These are phyloP conservation scores for Melampsora americana DNA, from an alignment of 1,284 basidiomycete species.

Conservation along the genomic window DNA sequence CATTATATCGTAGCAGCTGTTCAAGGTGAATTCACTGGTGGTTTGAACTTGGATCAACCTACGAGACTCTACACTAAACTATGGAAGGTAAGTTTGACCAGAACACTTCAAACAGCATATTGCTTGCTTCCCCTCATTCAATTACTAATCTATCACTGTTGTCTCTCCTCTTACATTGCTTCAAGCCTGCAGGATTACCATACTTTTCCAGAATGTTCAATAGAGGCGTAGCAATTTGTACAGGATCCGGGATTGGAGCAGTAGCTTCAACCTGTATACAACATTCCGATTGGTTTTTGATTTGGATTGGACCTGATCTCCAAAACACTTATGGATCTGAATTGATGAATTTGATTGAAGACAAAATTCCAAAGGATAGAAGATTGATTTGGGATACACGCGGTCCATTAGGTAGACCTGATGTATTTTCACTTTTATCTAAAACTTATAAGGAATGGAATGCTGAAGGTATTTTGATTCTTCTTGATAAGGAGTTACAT, in stretches of 20 bases:
- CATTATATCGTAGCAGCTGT: slow-evolving; percentile 74
- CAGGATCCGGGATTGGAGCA: slow-evolving; percentile 71
- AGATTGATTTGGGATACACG: slow-evolving; percentile 70
- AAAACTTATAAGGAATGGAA: slow-evolving; percentile 66
- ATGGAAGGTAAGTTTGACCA: slow-evolving; percentile 61
- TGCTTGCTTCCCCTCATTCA: not conserved
- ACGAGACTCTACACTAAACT: slow-evolving; percentile 68
- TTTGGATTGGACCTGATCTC: slow-evolving; percentile 64
- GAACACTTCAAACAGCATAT: not conserved
- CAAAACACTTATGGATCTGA: slow-evolving; percentile 69
- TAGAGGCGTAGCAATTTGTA: slow-evolving; percentile 70
- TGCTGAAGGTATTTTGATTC: slow-evolving; percentile 62
- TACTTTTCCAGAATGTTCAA: slow-evolving; percentile 70
- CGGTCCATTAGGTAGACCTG: slow-evolving; percentile 66
- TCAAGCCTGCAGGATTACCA: slow-evolving; percentile 71
- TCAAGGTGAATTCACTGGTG: slow-evolving; percentile 66
- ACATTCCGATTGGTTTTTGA: slow-evolving; percentile 66
- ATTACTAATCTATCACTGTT: slow-evolving; percentile 59
- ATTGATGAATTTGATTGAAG: slow-evolving; percentile 66
- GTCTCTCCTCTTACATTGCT: slow-evolving; percentile 54
- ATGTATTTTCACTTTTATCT: slow-evolving; percentile 69
- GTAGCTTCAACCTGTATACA: slow-evolving; percentile 70
- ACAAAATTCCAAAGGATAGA: slow-evolving; percentile 66
- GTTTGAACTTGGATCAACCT: slow-evolving; percentile 67
- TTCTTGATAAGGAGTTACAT: too few species aligned